Base-by-base conservation (phyloP, 1,284 basidiomycete genomes). In the Cryptococcus hybrid region DNA sequence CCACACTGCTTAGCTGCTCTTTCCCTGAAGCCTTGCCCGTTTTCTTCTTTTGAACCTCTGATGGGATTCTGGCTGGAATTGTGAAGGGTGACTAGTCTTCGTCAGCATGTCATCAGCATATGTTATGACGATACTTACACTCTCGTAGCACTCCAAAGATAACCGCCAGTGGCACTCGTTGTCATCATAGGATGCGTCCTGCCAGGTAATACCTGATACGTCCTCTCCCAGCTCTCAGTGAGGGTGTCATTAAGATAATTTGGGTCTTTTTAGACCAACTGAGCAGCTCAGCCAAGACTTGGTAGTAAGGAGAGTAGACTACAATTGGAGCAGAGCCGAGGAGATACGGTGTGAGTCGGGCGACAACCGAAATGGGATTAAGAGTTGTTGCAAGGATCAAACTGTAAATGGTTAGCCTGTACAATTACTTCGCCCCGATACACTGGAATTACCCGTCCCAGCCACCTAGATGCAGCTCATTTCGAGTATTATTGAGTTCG, bases 121-220 rank as follows among this genome's bases (percentile, higher is more conserved):
- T 1, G 24, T 18, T 39, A 18, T 6, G 34, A 12, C n/a, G 42
- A 8, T 5, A 80, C 87, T 56, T 80, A 92, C 88, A 98, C 86
- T 83, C 89, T 89, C 43, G 87, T 87, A 6, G 88, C 85, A 71
- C 90, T 87, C 49, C 98, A 81, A 35, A 99, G 79, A 78, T 87
- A 97, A 0, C 96, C 95, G 4, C 90, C 93, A 2, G 88, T 88
- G 1, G 90, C 91, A 13, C 90, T 88, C 50, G 88, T 91, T 58
- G 83, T 88, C 96, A 99, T 99, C 66, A 86, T 86, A 0, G 96
- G 96, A 79, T 99, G 96, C 45, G 92, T 96, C 38, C 96, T 84
- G 12, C 95, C 95, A 30, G 95, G 95, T 15, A 99, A 81, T 8
- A 85, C 85, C 75, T 98, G 95, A 79, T 98, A 99, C 63, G 85